phyloP scores from a whole-genome alignment of 495 filamentous ascomycete genomes.

The Aspergillus conjunctus region DNA sequence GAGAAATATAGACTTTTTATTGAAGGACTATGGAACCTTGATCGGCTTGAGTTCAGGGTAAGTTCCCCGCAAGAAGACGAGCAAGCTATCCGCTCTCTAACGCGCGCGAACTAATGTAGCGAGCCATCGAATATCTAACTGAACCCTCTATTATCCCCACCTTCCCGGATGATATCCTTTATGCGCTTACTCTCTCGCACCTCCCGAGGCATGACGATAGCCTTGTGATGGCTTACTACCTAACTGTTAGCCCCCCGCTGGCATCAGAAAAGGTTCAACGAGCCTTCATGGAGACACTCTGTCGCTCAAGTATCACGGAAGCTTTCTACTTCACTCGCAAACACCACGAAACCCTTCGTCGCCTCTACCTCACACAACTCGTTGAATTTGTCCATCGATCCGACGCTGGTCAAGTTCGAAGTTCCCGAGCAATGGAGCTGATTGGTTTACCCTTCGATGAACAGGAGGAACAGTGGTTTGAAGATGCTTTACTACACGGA shows the following conservation, averaged over 20 bases:
- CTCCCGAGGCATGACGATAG: conserved; percentile 61
- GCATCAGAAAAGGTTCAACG: conserved; percentile 58
- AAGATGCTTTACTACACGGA: conserved; percentile 61
- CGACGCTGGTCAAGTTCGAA: conserved; percentile 45
- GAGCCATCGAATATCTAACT: conserved; percentile 70
- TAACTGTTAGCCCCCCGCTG: conserved; percentile 67
- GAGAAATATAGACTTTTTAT: conserved; percentile 73
- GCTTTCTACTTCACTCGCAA: conserved; percentile 72
- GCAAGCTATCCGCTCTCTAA: background rate
- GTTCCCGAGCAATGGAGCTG: conserved; percentile 64
- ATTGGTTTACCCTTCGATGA: conserved; percentile 67
- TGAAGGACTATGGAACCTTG: conserved; percentile 79
- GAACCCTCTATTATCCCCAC: conserved; percentile 76
- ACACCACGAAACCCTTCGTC: conserved; percentile 61
- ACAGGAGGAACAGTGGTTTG: conserved; percentile 74
- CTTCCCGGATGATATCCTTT: conserved; percentile 78
- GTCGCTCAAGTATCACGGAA: conserved; percentile 66
- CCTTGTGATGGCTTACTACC: conserved; percentile 74
- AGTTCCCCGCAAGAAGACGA: conserved; percentile 9
- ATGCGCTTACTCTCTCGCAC: conserved; percentile 61
- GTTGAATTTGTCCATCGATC: conserved; percentile 61
- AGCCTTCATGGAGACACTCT: conserved; percentile 66
- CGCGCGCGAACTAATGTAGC: conserved; percentile 39
- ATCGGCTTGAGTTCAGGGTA: conserved; percentile 67
- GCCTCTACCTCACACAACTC: conserved; percentile 65